phyloP scores from a whole-genome alignment of 805 yeast genomes.

The Lachancea quebecensis region DNA sequence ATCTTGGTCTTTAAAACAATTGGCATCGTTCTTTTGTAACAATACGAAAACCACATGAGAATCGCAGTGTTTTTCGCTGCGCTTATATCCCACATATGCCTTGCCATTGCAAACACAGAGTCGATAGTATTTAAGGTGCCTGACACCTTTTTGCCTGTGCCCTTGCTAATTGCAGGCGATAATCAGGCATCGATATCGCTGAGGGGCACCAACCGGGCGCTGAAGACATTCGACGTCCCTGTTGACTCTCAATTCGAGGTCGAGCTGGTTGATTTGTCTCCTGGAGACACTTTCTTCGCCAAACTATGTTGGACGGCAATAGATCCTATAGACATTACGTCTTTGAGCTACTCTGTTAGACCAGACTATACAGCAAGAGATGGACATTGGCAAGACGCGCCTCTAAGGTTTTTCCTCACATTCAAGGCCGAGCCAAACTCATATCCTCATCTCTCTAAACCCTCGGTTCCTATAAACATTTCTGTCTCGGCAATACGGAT shows the following conservation, averaged over 20 bases:
- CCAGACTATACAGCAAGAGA: background rate
- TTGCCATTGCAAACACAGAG: slow-evolving; percentile 17
- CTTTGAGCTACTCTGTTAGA: slow-evolving; percentile 6
- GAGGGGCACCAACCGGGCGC: slow-evolving; percentile 6
- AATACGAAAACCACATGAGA: too few relatives aligned
- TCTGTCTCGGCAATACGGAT: slow-evolving; percentile 16
- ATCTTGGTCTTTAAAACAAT: background rate
- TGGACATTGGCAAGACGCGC: slow-evolving; percentile 9
- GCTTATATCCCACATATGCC: background rate
- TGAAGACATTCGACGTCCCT: slow-evolving; percentile 1
- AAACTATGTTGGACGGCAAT: slow-evolving; percentile 30
- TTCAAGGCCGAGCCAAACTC: slow-evolving; percentile 13
- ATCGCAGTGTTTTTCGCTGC: background rate
- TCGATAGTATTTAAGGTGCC: slow-evolving; percentile 16
- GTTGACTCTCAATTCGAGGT: slow-evolving; percentile 7
- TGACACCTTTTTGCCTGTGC: slow-evolving; percentile 7
- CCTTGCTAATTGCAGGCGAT: background rate
- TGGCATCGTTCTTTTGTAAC: too few relatives aligned
- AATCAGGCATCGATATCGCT: slow-evolving; percentile 3
- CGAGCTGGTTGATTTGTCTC: slow-evolving; percentile 13
- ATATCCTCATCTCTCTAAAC: slow-evolving; percentile 14
- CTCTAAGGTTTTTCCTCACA: slow-evolving; percentile 13
- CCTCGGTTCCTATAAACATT: slow-evolving; percentile 17
- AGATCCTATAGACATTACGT: slow-evolving; percentile 20
- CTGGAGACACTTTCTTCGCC: slow-evolving; percentile 17